Base-by-base conservation (phyloP, 2,329 filamentous ascomycete species). In the Periconia digitata region DNA sequence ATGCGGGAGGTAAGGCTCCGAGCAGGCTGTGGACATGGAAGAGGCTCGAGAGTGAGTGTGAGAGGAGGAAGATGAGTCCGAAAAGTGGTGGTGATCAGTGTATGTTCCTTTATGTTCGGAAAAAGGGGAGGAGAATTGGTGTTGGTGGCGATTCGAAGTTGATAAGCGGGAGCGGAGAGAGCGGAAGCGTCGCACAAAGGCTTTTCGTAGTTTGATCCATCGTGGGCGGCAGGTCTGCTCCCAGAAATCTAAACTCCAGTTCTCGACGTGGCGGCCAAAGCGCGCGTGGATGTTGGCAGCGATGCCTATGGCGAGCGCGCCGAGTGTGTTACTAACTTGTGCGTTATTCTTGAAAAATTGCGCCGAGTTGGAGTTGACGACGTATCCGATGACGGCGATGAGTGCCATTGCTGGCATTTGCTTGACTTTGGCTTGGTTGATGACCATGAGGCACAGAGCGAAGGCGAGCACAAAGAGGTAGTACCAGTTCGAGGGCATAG, bases 391-490 rank as follows among this genome's bases (percentile, higher is more conserved):
- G 24, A 90, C 74, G 0, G 89, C 83, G 59, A 95, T 91, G 49
- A 82, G 38, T 3, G 88, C 73, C 88, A 92, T 92, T 43, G 88
- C 79, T 0, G 89, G 88, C 24, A 85, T 81, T 64, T 92, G 89
- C 59, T 83, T 86, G 82, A 82, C 89, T 70, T 90, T 90, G 50
- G 87, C 87, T 57, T 92, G 88, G 70, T 92, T 92, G 67, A 92
- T 86, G 61, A 92, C 51, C 55, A 87, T 86, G 34, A 92, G 79
- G 60, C 85, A 89, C 22, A 90, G 64, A 8, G 89, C 84, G 67
- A 92, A 95, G 6, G 80, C 68, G 0, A 87, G 81, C 0, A 92
- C 90, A 62, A 90, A 91, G 23, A 86, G 74, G 72, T 92, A 90
- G 48, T 79, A 81, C 53, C 78, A 81, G 27, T 76, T 72, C 6